Evolutionary conservation across 257 asterid genomes (phyloP), one percentile per base, ranked within the genome.

Genomic region (Penstemon davidsonii): DNA sequence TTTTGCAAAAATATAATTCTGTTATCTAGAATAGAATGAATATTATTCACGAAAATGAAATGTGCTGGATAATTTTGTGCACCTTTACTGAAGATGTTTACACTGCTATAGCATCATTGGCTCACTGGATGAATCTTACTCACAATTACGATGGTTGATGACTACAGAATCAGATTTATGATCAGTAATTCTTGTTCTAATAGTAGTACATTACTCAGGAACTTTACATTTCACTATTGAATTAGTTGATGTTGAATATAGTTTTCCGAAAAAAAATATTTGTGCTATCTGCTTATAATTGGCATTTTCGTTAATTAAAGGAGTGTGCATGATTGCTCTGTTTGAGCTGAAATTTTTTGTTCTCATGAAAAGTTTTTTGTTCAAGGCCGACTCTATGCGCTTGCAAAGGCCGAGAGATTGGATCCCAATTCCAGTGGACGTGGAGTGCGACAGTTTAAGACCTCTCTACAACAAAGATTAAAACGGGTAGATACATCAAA

Each of bases 371-470:
- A 61, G 9, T 4, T 38, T 67, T 11, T 12, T 2, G 7, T 44
- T 67, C 3, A 42, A 89, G 99, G 99, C 65, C 96, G 99, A 8
- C 87, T 93, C 77, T 93, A 93, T 74, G 99, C 99, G 8, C 88
- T 93, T 55, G 99, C 90, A 80, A 93, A 93, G 88, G 96, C 99
- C 51, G 90, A 88, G 73, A 86, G 99, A 58, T 55, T 88, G 82
- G 99, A 93, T 62, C 95, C 87, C 0, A 84, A 84, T 78, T 93
- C 99, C 5, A 86, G 92, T 56, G 99, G 99, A 47, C 96, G 99
- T 74, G 99, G 99, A 63, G 99, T 93, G 19, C 89, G 97, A 6
- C 99, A 93, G 70, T 93, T 93, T 73, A 93, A 93, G 71, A 93
- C 99, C 9, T 87, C 88, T 71, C 95, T 93, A 66, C 94, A 87